Evolutionary conservation across 2,329 filamentous ascomycete species (phyloP).

Genomic region (Pseudocercospora fijiensis): DNA sequence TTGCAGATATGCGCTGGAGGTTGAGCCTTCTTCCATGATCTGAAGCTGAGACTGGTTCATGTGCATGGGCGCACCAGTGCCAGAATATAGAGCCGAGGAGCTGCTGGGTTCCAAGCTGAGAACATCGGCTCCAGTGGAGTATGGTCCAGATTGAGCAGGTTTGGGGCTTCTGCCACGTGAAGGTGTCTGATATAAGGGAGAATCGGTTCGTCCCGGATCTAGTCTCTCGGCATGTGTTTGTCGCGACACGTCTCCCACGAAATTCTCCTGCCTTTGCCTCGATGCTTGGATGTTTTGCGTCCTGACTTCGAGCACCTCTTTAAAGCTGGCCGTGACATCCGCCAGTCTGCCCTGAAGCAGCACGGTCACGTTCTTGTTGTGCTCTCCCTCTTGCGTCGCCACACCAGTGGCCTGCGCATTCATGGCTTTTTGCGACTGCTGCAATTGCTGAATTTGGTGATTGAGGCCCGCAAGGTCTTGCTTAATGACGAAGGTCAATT

Average conservation of each 20-base stretch:
- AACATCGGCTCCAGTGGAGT: constrained; percentile 39
- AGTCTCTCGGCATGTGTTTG: constrained; percentile 15
- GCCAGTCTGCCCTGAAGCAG: constrained; percentile 88
- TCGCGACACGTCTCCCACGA: constrained; percentile 85
- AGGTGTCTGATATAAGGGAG: constrained; percentile 78
- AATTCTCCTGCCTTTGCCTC: constrained; percentile 89
- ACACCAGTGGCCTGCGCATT: constrained; percentile 52
- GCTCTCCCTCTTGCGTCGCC: constrained; percentile 79
- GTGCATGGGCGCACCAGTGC: constrained; percentile 30
- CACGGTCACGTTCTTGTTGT: constrained; percentile 96
- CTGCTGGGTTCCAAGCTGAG: constrained; percentile 51
- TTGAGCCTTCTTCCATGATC: constrained; percentile 88
- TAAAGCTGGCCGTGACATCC: constrained; percentile 92
- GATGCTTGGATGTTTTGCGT: constrained; percentile 98
- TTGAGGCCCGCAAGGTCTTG: constrained; percentile 87
- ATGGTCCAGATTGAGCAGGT: constrained; percentile 39
- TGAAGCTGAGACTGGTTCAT: constrained; percentile 70
- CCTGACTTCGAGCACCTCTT: constrained; percentile 91
- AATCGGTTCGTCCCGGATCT: constrained; percentile 46
- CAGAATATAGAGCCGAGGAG: constrained; percentile 39
- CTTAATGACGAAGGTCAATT: constrained; percentile 96
- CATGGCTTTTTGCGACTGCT: constrained; percentile 68
- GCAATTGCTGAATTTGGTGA: constrained; percentile 81
- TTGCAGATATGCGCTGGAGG: constrained; percentile 84
- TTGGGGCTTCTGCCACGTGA: constrained; percentile 59